These are phyloP conservation scores for Diatrype stigma DNA, from an alignment of 2,329 filamentous ascomycete species.

Conservation along the genomic window DNA sequence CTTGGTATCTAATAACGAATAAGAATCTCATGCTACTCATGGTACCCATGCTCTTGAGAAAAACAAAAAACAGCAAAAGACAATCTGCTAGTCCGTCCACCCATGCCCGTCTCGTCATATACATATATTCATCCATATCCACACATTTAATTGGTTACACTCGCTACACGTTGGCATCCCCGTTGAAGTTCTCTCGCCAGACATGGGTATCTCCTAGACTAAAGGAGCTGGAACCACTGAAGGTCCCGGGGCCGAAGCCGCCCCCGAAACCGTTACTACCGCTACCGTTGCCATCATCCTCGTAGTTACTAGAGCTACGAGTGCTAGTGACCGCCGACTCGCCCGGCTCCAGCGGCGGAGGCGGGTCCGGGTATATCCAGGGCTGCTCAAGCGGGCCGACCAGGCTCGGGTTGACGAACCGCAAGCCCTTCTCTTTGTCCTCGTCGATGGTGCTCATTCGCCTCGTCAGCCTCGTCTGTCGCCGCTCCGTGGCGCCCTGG, in stretches of 20 bases:
- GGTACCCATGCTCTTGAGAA: too few species aligned
- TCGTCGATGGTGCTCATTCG: conserved; percentile 68
- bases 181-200: conserved; percentile 23
- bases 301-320: conserved; percentile 7
- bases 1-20: too few species aligned
- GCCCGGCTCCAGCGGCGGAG: conserved; percentile 29
- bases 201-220: conserved; percentile 27
- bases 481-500: conserved; percentile 28
- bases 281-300: conserved; percentile 3
- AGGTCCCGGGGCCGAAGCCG: not conserved
- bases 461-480: conserved; percentile 39
- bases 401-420: conserved; percentile 75
- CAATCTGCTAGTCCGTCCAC: too few species aligned
- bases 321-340: conserved; percentile 11
- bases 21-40: too few species aligned
- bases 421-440: conserved; percentile 62
- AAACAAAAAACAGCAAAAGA: too few species aligned
- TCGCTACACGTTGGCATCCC: conserved; percentile 17
- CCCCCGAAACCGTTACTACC: not conserved
- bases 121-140: not conserved
- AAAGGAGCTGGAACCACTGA: conserved; percentile 23
- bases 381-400: conserved; percentile 63
- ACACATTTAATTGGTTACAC: not conserved
- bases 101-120: not conserved
- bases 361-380: conserved; percentile 62